Evolutionary conservation across 805 yeast genomes (phyloP).

Genomic region (Ogataea philodendri): DNA sequence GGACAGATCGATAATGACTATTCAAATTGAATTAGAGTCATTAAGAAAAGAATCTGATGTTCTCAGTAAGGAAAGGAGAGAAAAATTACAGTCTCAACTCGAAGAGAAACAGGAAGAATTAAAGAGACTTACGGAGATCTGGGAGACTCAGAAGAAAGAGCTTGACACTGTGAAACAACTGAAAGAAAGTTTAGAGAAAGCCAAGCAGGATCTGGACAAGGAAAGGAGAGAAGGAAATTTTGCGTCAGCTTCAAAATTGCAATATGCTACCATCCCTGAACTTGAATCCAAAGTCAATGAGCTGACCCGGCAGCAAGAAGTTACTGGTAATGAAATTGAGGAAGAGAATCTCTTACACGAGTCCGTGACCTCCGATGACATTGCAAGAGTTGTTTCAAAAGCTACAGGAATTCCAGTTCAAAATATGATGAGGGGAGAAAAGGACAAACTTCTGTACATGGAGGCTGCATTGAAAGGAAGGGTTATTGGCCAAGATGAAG

Average conservation of each 20-base stretch:
- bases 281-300: conserved; percentile 59
- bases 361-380: conserved; percentile 90
- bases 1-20: conserved; percentile 87
- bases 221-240: conserved; percentile 84
- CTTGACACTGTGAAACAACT: conserved; percentile 77
- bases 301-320: conserved; percentile 34
- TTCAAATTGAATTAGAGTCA: conserved; percentile 92
- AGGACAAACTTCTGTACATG: conserved; percentile 86
- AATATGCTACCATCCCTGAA: conserved; percentile 82
- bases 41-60: conserved; percentile 90
- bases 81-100: conserved; percentile 68
- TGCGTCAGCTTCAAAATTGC: conserved; percentile 83
- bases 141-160: conserved; percentile 81
- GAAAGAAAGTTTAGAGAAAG: conserved; percentile 79
- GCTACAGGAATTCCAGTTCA: conserved; percentile 96
- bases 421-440: conserved; percentile 89
- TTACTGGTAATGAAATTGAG: conserved; percentile 34
- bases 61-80: conserved; percentile 72
- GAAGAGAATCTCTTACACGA: conserved; percentile 64
- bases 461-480: conserved; percentile 71
- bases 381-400: conserved; percentile 84
- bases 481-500: conserved; percentile 95
- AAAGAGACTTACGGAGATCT: conserved; percentile 67
- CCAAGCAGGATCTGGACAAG: conserved; percentile 77
- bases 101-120: conserved; percentile 62